These are phyloP conservation scores for Agroathelia rolfsii DNA, from an alignment of 1,284 basidiomycete genomes.

Conservation along the genomic window DNA sequence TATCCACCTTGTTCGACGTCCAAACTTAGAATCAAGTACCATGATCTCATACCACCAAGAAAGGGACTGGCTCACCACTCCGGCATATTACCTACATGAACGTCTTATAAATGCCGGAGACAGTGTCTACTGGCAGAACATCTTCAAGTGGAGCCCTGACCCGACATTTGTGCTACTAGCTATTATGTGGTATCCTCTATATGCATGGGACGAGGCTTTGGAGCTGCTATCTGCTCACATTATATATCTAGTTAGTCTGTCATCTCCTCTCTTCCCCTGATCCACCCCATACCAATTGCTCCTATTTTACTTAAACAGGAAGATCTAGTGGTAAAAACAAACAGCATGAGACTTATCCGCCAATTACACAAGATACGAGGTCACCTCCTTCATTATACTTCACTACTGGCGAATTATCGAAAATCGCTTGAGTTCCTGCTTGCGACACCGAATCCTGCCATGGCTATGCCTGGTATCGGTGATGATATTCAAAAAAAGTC, in stretches of 20 bases:
- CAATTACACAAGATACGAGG: conserved; percentile 44
- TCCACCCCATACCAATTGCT: too few species aligned
- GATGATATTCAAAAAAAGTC: background rate
- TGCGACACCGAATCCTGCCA: conserved; percentile 33
- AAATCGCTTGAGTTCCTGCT: conserved; percentile 37
- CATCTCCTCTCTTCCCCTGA: too few species aligned
- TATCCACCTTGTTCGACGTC: conserved; percentile 30
- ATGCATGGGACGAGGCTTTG: conserved; percentile 46
- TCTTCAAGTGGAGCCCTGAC: conserved; percentile 32
- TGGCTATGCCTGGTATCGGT: conserved; percentile 13
- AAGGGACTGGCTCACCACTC: conserved; percentile 20
- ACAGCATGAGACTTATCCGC: conserved; percentile 31
- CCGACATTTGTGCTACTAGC: conserved; percentile 41
- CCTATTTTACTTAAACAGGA: conserved; percentile 27
- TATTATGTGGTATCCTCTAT: conserved; percentile 44
- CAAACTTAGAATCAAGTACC: conserved; percentile 16
- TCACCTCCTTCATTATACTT: conserved; percentile 40
- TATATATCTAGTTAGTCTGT: conserved; percentile 31
- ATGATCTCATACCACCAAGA: conserved; percentile 33
- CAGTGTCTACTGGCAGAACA: conserved; percentile 46
- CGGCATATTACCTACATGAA: conserved; percentile 23
- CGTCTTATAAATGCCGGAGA: conserved; percentile 26
- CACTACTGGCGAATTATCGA: conserved; percentile 38
- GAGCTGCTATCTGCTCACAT: conserved; percentile 37
- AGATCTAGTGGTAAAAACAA: conserved; percentile 25